Conservation (phyloP, 768 basidiomycete genomes). For the Russula olivacea region DNA sequence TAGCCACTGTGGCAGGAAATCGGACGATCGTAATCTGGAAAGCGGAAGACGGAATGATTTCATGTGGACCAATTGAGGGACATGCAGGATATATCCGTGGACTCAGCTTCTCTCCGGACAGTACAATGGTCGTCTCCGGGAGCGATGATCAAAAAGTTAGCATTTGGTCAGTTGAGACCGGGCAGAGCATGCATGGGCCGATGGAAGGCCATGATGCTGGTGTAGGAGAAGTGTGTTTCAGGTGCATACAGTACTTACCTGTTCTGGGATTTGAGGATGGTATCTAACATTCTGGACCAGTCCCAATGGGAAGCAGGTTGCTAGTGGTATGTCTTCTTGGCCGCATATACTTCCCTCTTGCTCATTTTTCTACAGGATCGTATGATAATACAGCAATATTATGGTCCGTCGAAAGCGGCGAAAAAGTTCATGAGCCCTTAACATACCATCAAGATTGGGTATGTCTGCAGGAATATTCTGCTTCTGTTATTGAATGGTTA, state of each 20-base stretch:
- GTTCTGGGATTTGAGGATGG: not conserved
- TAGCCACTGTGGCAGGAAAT: slow-evolving; percentile 12
- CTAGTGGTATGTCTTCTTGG: slow-evolving; percentile 6
- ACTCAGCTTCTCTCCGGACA: slow-evolving; percentile 22
- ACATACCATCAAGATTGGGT: slow-evolving; percentile 12
- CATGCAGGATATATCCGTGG: slow-evolving; percentile 13
- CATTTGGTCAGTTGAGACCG: slow-evolving; percentile 17
- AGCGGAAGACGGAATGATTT: slow-evolving; percentile 9
- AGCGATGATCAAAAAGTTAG: slow-evolving; percentile 18
- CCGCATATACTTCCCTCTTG: too few species aligned
- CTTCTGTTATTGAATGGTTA: not conserved
- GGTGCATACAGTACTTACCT: not conserved
- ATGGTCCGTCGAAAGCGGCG: slow-evolving; percentile 15
- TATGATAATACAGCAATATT: slow-evolving; percentile 10
- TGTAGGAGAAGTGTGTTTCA: slow-evolving; percentile 18
- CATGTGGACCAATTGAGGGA: slow-evolving; percentile 21
- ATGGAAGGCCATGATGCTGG: slow-evolving; percentile 9
- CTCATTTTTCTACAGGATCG: slow-evolving; percentile 8
- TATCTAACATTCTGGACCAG: not conserved
- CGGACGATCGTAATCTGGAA: slow-evolving; percentile 18
- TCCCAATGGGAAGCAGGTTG: slow-evolving; percentile 19
- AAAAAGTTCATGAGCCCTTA: not conserved
- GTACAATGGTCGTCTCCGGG: slow-evolving; percentile 20
- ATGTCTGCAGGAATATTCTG: not conserved
- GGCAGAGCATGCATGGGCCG: slow-evolving; percentile 13